Evolutionary conservation across 2,329 filamentous ascomycete species (phyloP).

Genomic region (Plectosphaerella sp.): DNA sequence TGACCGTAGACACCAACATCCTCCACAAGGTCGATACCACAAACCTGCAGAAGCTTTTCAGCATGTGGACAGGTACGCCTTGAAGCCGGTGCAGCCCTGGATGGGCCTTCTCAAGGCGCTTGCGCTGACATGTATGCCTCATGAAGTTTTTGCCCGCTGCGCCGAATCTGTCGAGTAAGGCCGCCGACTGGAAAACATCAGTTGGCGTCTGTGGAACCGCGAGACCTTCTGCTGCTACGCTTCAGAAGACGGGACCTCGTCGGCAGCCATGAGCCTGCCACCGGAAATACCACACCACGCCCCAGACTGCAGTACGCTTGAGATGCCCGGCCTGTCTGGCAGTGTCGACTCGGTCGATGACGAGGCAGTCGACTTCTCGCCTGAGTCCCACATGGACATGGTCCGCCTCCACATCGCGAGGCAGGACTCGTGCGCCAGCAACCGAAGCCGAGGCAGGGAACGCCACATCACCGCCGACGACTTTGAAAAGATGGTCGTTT

Average conservation of each 20-base stretch:
- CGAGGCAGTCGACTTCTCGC: slow-evolving; percentile 55
- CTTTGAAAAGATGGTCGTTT: slow-evolving; percentile 89
- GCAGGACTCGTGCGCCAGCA: slow-evolving; percentile 66
- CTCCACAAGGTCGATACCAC: slow-evolving; percentile 94
- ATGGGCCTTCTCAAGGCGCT: too few species aligned
- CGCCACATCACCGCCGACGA: slow-evolving; percentile 88
- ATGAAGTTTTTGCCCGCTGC: slow-evolving; percentile 84
- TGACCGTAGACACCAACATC: slow-evolving; percentile 86
- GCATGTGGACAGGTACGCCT: slow-evolving; percentile 90
- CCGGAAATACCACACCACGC: slow-evolving; percentile 37
- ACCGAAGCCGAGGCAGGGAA: slow-evolving; percentile 68
- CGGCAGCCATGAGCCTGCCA: slow-evolving; percentile 37
- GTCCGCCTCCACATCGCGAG: slow-evolving; percentile 63
- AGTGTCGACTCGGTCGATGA: slow-evolving; percentile 76
- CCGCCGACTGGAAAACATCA: slow-evolving; percentile 87
- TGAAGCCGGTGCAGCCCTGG: neutral
- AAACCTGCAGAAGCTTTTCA: slow-evolving; percentile 89
- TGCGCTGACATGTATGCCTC: slow-evolving; percentile 1
- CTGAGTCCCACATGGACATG: slow-evolving; percentile 52
- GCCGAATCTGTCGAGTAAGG: slow-evolving; percentile 93
- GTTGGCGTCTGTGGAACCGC: slow-evolving; percentile 91
- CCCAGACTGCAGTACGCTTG: slow-evolving; percentile 35
- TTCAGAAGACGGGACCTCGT: slow-evolving; percentile 44
- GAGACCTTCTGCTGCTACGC: slow-evolving; percentile 85
- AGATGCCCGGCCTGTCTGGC: slow-evolving; percentile 68